These are phyloP conservation scores for Paramarasmius palmivorus DNA, from an alignment of 1,284 basidiomycete genomes.

Conservation along the genomic window DNA sequence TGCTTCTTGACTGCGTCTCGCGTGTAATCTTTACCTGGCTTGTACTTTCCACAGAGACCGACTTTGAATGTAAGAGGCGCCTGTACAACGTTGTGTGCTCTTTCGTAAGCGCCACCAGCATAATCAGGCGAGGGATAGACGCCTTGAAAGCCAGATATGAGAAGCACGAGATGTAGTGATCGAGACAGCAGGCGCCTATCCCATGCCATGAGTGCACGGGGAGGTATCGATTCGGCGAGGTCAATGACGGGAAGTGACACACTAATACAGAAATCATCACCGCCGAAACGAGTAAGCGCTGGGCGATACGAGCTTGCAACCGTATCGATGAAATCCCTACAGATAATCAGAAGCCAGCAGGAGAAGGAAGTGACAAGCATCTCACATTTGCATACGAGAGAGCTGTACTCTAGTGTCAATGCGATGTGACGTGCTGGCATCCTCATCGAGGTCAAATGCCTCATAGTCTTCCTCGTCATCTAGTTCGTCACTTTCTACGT, in stretches of 20 bases:
- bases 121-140: constrained; percentile 48
- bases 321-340: constrained; percentile 55
- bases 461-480: constrained; percentile 42
- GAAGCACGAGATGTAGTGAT: constrained; percentile 53
- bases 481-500: constrained; percentile 26
- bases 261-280: constrained; percentile 50
- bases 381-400: constrained; percentile 24
- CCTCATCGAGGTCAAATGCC: constrained; percentile 30
- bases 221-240: constrained; percentile 47
- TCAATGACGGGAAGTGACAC: constrained; percentile 52
- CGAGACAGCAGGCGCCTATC: constrained; percentile 55
- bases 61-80: constrained; percentile 50
- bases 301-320: constrained; percentile 54
- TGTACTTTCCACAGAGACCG: constrained; percentile 54
- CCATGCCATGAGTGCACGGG: constrained; percentile 63
- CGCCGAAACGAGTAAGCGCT: constrained; percentile 48
- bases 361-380: neutral
- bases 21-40: constrained; percentile 50
- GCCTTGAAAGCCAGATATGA: constrained; percentile 54
- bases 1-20: constrained; percentile 47
- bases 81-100: constrained; percentile 27
- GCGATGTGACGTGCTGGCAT: constrained; percentile 17
- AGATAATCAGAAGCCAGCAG: neutral
- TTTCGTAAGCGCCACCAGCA: constrained; percentile 36
- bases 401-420: constrained; percentile 1